These are phyloP conservation scores for Vitrella brassicaformis DNA, from an alignment of 73 alveolate species.

Conservation along the genomic window DNA sequence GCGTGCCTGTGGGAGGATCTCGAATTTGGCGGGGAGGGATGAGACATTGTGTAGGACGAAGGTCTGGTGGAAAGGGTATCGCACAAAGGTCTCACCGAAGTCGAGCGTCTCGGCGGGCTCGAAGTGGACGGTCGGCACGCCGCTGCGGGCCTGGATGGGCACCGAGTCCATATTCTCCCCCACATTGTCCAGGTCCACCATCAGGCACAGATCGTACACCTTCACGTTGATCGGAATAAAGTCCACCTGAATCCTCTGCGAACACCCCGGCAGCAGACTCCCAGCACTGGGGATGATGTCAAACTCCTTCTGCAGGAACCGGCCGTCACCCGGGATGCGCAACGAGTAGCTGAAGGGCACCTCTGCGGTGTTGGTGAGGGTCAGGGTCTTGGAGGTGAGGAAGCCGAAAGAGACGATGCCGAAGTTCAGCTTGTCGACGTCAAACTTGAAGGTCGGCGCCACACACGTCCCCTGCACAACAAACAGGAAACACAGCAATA, in stretches of 20 bases:
- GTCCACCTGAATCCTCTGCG: constrained; percentile 81
- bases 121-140: constrained; percentile 93
- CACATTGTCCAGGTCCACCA: constrained; percentile 96
- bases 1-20: constrained; percentile 86
- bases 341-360: constrained; percentile 94
- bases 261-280: constrained; percentile 74
- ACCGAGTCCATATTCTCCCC: constrained; percentile 94
- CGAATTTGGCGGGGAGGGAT: constrained; percentile 92
- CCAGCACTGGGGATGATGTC: constrained; percentile 92
- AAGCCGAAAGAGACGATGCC: constrained; percentile 95
- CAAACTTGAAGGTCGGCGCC: constrained; percentile 95
- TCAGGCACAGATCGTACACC: constrained; percentile 88
- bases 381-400: constrained; percentile 81
- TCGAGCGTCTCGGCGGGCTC: constrained; percentile 93
- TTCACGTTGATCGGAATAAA: constrained; percentile 69
- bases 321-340: constrained; percentile 98
- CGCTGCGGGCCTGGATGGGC: constrained; percentile 91
- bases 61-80: constrained; percentile 83
- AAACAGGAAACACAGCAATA: constrained; percentile 5
- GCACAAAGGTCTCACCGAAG: constrained; percentile 82
- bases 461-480: constrained; percentile 91
- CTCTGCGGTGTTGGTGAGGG: constrained; percentile 84
- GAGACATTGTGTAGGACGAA: constrained; percentile 83
- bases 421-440: constrained; percentile 89
- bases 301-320: constrained; percentile 88